A percentile compares a stretch with the other conserved stretches of the same genome.
phyloP scores from a whole-genome alignment of 148 eudicot genomes.

The Camellia lanceoleosa region DNA sequence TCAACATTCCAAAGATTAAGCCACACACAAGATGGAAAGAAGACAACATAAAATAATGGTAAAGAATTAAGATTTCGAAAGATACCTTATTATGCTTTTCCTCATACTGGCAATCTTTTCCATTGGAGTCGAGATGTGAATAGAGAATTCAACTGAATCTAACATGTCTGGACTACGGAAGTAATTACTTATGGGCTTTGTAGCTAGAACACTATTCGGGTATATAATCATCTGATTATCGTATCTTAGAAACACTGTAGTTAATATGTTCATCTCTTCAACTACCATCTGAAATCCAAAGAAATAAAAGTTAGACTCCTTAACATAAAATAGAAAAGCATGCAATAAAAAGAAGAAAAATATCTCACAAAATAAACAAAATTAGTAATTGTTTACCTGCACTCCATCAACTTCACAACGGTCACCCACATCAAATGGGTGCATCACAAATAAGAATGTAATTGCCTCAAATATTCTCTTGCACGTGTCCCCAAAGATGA shows the following conservation, averaged over 20 bases:
- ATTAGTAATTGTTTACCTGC: constrained; percentile 18
- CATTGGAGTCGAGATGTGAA: constrained; percentile 15
- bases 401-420: constrained; percentile 35
- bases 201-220: neutral
- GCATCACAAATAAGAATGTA: constrained; percentile 26
- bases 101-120: constrained; percentile 22
- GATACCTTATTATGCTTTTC: constrained; percentile 22
- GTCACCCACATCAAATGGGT: constrained; percentile 3
- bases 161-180: constrained; percentile 20
- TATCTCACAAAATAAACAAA: neutral
- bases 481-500: constrained; percentile 31
- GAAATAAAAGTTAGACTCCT: neutral
- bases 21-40: no score
- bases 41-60: no score
- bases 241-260: neutral
- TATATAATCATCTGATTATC: neutral
- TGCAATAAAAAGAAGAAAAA: neutral
- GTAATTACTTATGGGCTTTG: constrained; percentile 19
- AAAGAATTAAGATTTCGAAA: no score
- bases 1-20: no score
- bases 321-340: no score
- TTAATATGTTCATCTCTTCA: neutral
- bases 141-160: constrained; percentile 13
- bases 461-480: constrained; percentile 31
- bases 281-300: neutral